These are phyloP conservation scores for Cenchrus fungigraminus DNA, from an alignment of 176 grass and related monocot species.

Conservation along the genomic window DNA sequence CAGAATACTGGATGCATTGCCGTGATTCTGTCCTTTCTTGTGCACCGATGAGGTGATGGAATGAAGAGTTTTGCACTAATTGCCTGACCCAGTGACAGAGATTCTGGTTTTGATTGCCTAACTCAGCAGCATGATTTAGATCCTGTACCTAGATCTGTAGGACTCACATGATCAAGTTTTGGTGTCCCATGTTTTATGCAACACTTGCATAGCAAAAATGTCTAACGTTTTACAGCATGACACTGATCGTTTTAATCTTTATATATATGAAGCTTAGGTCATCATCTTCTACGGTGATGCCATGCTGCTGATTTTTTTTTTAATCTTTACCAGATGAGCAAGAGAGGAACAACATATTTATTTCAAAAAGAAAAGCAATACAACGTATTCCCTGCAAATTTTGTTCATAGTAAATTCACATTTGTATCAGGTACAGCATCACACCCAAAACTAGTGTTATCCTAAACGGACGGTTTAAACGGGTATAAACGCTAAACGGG, in stretches of 20 bases:
- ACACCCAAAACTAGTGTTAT: no score
- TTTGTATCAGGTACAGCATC: no score
- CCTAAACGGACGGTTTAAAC: no score
- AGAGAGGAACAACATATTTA: no score
- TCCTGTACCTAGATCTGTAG: neutral
- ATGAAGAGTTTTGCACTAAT: neutral
- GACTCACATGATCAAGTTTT: neutral
- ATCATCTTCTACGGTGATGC: neutral
- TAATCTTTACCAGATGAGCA: no score
- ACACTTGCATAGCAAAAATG: neutral
- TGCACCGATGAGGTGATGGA: slow-evolving; percentile 11
- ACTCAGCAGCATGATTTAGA: neutral
- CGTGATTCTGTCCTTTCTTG: slow-evolving; percentile 49
- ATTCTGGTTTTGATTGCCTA: slow-evolving; percentile 15
- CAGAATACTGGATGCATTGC: slow-evolving; percentile 74
- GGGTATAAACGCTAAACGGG: no score
- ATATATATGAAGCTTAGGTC: neutral
- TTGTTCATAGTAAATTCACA: no score
- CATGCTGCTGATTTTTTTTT: no score
- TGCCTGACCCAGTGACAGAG: neutral
- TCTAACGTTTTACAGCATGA: neutral
- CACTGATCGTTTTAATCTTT: neutral
- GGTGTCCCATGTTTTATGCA: neutral
- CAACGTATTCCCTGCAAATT: no score
- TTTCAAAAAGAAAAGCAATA: no score